Evolutionary conservation across 2,329 filamentous ascomycete genomes (phyloP), one percentile per base, ranked within the genome.

Genomic region (Penicillium sp.): DNA sequence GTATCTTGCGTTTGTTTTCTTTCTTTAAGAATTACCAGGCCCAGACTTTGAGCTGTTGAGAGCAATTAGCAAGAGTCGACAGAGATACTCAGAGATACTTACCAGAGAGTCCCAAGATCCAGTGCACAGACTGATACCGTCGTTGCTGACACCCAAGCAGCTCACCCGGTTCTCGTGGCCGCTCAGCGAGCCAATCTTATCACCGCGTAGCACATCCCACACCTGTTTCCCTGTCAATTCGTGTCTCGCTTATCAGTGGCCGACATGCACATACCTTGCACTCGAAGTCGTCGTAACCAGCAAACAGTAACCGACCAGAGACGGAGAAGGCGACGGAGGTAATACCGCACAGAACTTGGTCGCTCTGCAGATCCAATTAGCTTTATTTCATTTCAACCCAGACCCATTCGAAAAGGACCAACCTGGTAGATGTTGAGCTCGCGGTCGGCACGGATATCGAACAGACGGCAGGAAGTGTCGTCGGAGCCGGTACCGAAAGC

Each of bases 31-130:
- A 60, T 64, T 85, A 87, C 75, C 86, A 89, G 55, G 87, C 87
- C 87, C 87, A 91, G 69, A 91, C 83, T 80, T 89, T 90, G 71
- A 91, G 84, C 87, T 90, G 54, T 50, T 64, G 23, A 28, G 31
- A 8, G 26, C 22, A 7, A 38, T 56, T 44, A 59, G 52, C 28
- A n/a, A n/a, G n/a, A n/a, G n/a, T n/a, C n/a, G n/a, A n/a, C n/a
- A n/a, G n/a, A n/a, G n/a, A n/a, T n/a, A n/a, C n/a, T n/a, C n/a
- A n/a, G n/a, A 16, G 35, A 34, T 44, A 80, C 89, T 76, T 81
- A 97, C 93, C 78, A 95, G 80, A 64, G 93, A 96, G 76, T 98
- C 93, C 93, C 93, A 98, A 60, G 93, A 98, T 71, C 93, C 93
- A 66, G 93, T 98, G 81, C 93, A 97, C 76, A 98, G 79, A 77